phyloP scores from a whole-genome alignment of 495 filamentous ascomycete species.

The Podospora pseudopauciseta region DNA sequence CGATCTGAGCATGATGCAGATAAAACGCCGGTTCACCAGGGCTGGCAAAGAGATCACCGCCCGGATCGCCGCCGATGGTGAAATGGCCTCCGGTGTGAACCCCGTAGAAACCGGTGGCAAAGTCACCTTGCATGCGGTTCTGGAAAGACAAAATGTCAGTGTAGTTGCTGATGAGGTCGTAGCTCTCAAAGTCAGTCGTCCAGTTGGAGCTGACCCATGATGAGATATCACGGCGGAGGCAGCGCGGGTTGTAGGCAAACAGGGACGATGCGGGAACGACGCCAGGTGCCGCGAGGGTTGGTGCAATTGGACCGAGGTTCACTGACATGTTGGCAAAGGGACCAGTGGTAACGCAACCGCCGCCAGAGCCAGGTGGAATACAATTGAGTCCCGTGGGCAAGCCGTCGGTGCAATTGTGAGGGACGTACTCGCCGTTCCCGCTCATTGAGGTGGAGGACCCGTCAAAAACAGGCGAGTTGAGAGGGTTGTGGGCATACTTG shows the following conservation, averaged over 20 bases:
- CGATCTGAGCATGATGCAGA: constrained; percentile 63
- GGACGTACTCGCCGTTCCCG: constrained; percentile 54
- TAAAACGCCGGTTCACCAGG: constrained; percentile 66
- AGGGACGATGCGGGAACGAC: constrained; percentile 14
- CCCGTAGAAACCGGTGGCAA: constrained; percentile 47
- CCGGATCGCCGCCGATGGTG: constrained; percentile 57
- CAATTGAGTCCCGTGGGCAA: constrained; percentile 41
- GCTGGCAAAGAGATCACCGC: constrained; percentile 52
- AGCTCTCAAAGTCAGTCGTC: constrained; percentile 42
- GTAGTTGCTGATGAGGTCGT: constrained; percentile 32
- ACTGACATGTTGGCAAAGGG: constrained; percentile 51
- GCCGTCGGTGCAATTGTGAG: constrained; percentile 26
- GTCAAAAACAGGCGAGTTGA: constrained; percentile 59
- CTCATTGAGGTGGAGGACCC: constrained; percentile 55
- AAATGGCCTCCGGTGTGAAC: constrained; percentile 66
- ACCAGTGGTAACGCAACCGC: constrained; percentile 58
- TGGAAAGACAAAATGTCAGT: constrained; percentile 49
- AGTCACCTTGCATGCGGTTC: constrained; percentile 48
- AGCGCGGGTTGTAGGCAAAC: constrained; percentile 53
- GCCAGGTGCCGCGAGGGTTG: constrained; percentile 16
- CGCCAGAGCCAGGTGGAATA: constrained; percentile 52
- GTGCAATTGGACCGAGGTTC: constrained; percentile 51
- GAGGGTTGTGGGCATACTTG: constrained; percentile 38
- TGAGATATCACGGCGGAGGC: constrained; percentile 60
- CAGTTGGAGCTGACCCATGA: constrained; percentile 41